Conservation (phyloP, 176 grass and related monocot genomes). For the Triticum timopheevii region DNA sequence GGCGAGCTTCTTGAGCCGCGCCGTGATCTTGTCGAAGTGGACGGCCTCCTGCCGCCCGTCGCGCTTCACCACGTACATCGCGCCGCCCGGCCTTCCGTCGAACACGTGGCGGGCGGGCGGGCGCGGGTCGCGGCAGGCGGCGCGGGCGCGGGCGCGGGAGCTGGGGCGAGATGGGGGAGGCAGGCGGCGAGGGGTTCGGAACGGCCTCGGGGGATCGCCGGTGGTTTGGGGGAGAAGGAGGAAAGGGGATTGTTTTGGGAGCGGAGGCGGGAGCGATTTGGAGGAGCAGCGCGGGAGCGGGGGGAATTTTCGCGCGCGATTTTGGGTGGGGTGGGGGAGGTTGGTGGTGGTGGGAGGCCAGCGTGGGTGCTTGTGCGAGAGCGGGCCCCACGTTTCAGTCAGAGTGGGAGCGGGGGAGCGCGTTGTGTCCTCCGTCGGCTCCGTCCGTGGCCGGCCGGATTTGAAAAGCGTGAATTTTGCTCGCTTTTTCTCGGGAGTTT, state of each 20-base stretch:
- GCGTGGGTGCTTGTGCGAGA: neutral
- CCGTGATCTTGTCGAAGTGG: constrained; percentile 99
- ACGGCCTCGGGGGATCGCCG: neutral
- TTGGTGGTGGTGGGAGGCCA: neutral
- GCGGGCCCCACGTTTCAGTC: neutral
- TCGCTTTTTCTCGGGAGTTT: no score
- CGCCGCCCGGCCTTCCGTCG: constrained; percentile 46
- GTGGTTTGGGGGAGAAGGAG: neutral
- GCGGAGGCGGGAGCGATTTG: neutral
- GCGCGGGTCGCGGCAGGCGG: neutral
- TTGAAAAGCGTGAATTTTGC: no score
- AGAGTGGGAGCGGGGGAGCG: neutral
- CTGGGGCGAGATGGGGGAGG: neutral
- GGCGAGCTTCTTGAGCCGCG: constrained; percentile 92
- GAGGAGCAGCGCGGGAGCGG: neutral
- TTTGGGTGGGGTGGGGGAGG: neutral
- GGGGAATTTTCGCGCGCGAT: neutral
- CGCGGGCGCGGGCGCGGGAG: neutral
- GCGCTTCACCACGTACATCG: constrained; percentile 96
- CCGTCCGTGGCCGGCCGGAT: neutral
- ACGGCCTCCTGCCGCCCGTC: constrained; percentile 87
- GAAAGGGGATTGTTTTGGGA: neutral
- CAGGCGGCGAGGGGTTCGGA: neutral
- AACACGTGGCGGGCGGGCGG: constrained; percentile 37
- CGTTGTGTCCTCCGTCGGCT: neutral